Evolutionary conservation across 768 basidiomycete species (phyloP), one percentile per base, ranked within the genome.

Genomic region (Lactarius hatsudake): DNA sequence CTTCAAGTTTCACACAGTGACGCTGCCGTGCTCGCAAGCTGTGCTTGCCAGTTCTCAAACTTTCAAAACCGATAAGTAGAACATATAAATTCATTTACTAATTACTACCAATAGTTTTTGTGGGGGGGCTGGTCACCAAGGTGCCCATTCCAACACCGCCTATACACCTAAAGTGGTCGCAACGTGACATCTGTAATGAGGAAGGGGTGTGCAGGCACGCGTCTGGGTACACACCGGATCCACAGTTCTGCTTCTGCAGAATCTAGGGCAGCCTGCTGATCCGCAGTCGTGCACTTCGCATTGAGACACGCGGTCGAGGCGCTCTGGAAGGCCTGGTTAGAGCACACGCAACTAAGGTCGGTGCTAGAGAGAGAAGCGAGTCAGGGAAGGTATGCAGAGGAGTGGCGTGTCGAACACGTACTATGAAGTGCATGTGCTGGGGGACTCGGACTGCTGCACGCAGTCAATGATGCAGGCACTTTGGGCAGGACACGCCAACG

Each of bases 261-360:
- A 10, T 61, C 59, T 5, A n/a, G 0, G 0, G 80, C 82, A 0
- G 74, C 26, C 0, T 61, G 2, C 1, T 70, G 0, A 9, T 83
- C 82, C 0, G 60, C 42, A 0, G 74, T 0, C 0, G 79, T 71
- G 67, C 83, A 84, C 42, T 71, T 76, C 2, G 66, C 30, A 36
- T 45, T 2, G 28, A 84, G 73, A 70, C 83, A 84, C 8, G 42
- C 1, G 0, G 0, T 6, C 4, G 78, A 77, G 6, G 72, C 71
- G 2, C 0, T 2, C 65, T 82, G 81, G 78, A 81, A 83, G 0
- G 63, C 54, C 0, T 56, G 23, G 61, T 75, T 79, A 3, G 77
- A 70, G 73, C 83, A 84, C 20, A 80, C 69, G 57, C 83, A 84
- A 0, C 61, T 0, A 15, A 79, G 0, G 71, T 84, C 72, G 7